Evolutionary conservation across 108 stramenopile species (phyloP).

Genomic region (Conticribra guillardii): DNA sequence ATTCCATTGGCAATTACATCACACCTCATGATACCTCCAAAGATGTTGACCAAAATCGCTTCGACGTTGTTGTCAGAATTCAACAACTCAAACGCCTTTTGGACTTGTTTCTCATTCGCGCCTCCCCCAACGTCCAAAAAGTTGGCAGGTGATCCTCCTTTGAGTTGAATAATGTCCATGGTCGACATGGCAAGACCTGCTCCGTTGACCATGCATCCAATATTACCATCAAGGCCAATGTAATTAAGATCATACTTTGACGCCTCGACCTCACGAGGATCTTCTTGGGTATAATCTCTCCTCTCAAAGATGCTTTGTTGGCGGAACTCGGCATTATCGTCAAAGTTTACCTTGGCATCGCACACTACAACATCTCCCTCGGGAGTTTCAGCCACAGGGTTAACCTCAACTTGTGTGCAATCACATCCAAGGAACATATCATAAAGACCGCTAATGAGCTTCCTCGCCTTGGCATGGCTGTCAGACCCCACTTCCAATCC

Average conservation of each 20-base stretch:
- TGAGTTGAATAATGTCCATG: constrained; percentile 87
- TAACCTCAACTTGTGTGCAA: constrained; percentile 86
- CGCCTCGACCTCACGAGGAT: constrained; percentile 83
- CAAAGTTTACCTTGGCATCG: constrained; percentile 92
- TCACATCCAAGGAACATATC: constrained; percentile 76
- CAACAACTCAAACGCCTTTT: constrained; percentile 63
- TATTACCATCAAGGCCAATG: constrained; percentile 83
- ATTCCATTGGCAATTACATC: constrained; percentile 85
- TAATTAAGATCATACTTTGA: constrained; percentile 80
- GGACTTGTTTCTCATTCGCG: constrained; percentile 54
- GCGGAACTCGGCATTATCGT: constrained; percentile 89
- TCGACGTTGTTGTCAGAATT: constrained; percentile 64
- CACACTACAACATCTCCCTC: constrained; percentile 79
- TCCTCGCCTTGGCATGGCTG: constrained; percentile 42
- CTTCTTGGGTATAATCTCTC: constrained; percentile 83
- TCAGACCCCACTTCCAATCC: constrained; percentile 48
- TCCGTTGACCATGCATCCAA: constrained; percentile 93
- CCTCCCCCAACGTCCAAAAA: constrained; percentile 84
- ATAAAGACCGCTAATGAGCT: constrained; percentile 74
- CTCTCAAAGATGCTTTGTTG: constrained; percentile 68
- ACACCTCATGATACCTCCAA: constrained; percentile 88
- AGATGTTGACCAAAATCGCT: constrained; percentile 85
- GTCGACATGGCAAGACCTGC: constrained; percentile 91
- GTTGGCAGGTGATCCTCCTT: constrained; percentile 84
- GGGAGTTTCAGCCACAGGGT: constrained; percentile 83